Base-by-base conservation (phyloP, 2,329 filamentous ascomycete genomes). In the Fusarium phyllophilum region DNA sequence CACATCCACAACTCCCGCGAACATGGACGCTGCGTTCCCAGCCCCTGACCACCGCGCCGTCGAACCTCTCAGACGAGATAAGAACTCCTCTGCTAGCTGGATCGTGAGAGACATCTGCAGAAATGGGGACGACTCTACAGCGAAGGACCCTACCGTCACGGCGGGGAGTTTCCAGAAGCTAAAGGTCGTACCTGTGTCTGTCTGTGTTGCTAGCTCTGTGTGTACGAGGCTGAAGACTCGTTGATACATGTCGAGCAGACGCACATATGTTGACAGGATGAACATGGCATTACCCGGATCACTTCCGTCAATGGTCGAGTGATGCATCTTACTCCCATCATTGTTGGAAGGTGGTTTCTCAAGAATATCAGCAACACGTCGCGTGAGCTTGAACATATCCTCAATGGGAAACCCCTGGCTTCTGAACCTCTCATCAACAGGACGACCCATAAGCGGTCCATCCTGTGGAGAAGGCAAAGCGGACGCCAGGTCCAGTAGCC, bases 51-150 rank as follows among this genome's bases (percentile, higher is more conserved):
- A 83, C 44, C 54, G 75, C 57, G 36, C 74, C 3, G 82, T 81
- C n/a, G 79, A 79, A 12, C 74, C 72, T 39, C 82, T 78, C 31
- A 84, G 80, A 36, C 81, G 79, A 36, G 73, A 75, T 20, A 85
- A 77, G 46, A 85, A 84, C 71, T 84, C 82, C 65, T 84, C 82
- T 10, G 81, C 83, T n/a, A 85, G 76, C 68, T 84, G 82, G 36
- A 85, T 78, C 6, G 83, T 84, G 26, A 85, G 77, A 17, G 81
- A 84, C 81, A 85, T 84, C 66, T 84, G 83, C 39, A 85, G 77
- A n/a, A 80, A 80, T 3, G 82, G 82, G 8, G 82, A 80, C 18
- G 83, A 81, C 51, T 82, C 81, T 22, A 85, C 81, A 9, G 82
- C 79, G 49, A 84, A 84, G 8, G 82, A 82, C 9, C 84, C 83